phyloP scores from a whole-genome alignment of 257 asterid genomes.

The Jaltomata sinuosa region DNA sequence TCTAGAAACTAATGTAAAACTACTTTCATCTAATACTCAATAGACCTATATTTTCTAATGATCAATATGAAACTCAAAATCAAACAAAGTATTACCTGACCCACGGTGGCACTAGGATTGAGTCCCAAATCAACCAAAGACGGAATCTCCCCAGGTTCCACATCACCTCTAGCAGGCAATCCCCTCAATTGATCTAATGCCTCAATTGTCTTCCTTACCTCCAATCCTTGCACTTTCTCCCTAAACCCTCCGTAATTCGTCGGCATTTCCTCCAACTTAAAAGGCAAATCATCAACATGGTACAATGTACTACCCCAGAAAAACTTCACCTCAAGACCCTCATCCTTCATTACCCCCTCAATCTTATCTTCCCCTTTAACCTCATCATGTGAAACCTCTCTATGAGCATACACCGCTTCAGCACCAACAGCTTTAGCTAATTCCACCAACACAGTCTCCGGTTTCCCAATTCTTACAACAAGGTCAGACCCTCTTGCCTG shows the following conservation, averaged over 20 bases:
- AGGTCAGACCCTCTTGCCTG: slow-evolving; percentile 86
- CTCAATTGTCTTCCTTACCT: slow-evolving; percentile 79
- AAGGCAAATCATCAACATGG: slow-evolving; percentile 93
- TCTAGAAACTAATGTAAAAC: background rate
- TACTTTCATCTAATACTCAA: background rate
- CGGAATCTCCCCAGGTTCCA: slow-evolving; percentile 90
- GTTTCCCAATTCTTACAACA: slow-evolving; percentile 77
- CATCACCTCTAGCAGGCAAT: slow-evolving; percentile 77
- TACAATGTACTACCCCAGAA: slow-evolving; percentile 98
- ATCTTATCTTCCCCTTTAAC: slow-evolving; percentile 83
- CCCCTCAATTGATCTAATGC: slow-evolving; percentile 71
- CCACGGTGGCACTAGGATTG: slow-evolving; percentile 46
- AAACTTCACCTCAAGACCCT: slow-evolving; percentile 82
- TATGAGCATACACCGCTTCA: slow-evolving; percentile 77
- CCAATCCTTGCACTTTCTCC: slow-evolving; percentile 65
- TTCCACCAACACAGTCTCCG: slow-evolving; percentile 77
- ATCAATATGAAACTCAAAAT: background rate
- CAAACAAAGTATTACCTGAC: slow-evolving; percentile 37
- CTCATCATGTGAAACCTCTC: slow-evolving; percentile 81
- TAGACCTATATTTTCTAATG: background rate
- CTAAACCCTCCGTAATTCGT: slow-evolving; percentile 84
- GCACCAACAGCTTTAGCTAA: slow-evolving; percentile 82
- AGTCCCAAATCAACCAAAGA: slow-evolving; percentile 86
- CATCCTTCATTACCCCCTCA: slow-evolving; percentile 73
- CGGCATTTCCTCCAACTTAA: slow-evolving; percentile 72